Percentiles rank a stretch among this genome's conserved stretches.
Conservation (phyloP, 768 basidiomycete genomes). For the Leccinum barrowsii region DNA sequence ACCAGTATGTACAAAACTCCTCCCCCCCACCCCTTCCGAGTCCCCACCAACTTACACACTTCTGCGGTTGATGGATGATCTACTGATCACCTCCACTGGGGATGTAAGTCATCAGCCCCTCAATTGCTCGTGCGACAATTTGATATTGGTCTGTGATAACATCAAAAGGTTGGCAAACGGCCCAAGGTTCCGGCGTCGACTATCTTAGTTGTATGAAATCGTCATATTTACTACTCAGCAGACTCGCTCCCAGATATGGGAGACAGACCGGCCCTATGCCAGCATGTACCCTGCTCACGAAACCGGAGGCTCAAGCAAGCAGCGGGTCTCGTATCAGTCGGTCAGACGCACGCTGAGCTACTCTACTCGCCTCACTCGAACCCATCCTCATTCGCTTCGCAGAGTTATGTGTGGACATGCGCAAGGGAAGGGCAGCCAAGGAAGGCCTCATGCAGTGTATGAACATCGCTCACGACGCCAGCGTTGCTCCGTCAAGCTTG, state of each 20-base stretch:
- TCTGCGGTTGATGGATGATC: slow-evolving; percentile 85
- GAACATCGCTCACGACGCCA: slow-evolving; percentile 93
- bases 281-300: slow-evolving; percentile 43
- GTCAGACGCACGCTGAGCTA: slow-evolving; percentile 68
- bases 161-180: slow-evolving; percentile 95
- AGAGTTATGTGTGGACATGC: too few species aligned
- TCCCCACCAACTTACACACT: slow-evolving; percentile 80
- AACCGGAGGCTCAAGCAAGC: slow-evolving; percentile 93
- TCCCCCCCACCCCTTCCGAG: too few species aligned
- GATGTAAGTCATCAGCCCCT: slow-evolving; percentile 62
- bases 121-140: background rate
- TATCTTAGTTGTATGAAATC: slow-evolving; percentile 93
- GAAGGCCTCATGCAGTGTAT: slow-evolving; percentile 74
- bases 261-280: too few species aligned
- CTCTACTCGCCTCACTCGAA: too few species aligned
- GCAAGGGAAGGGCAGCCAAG: slow-evolving; percentile 57
- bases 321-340: slow-evolving; percentile 88
- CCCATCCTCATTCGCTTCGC: too few species aligned
- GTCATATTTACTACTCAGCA: slow-evolving; percentile 93
- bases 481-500: slow-evolving; percentile 83
- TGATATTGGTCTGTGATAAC: slow-evolving; percentile 41
- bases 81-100: slow-evolving; percentile 90
- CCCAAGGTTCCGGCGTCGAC: slow-evolving; percentile 95
- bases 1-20: slow-evolving; percentile 80
- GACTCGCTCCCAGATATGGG: too few species aligned